Evolutionary conservation across 192 early-diverging fungal genomes (phyloP), one percentile per base, ranked within the genome.

Genomic region (Kickxella alabastrina): DNA sequence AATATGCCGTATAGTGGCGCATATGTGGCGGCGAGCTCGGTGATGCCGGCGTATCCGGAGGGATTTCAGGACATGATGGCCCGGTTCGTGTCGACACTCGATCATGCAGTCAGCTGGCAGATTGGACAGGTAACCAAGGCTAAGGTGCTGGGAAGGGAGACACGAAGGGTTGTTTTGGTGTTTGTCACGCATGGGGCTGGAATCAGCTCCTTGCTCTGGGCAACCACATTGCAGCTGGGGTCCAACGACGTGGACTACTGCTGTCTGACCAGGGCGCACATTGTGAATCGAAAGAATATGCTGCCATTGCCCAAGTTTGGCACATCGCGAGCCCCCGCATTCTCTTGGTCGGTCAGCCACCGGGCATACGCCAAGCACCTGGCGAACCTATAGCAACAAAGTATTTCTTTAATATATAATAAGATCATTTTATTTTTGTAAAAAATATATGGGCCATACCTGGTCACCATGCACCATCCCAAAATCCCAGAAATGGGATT

Each of bases 171-270:
- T 22, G 71, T 74, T 1, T 39, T 67, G 22, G 43, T 75, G 12
- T 38, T 75, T 43, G 71, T 75, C 32, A 75, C 71, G 32, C 71
- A 75, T 55, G 71, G 71, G 2, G 71, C 71, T 0, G 71, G 71
- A 10, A 34, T 75, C 10, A 43, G 54, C 28, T 56, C 64, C 15
- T 29, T 75, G 18, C 56, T 66, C 21, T 75, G 71, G 71, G 71
- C 71, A 2, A 75, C 71, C 0, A 67, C 71, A 6, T 21, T 44
- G 42, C 39, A 44, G 44, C 54, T 52, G 4, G 56, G 52, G 3
- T 41, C 46, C 23, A 57, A 63, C 39, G 57, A 63, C 27, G 52
- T 63, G 28, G 48, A 50, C 19, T 75, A 75, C 36, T 75, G 71
- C 55, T 57, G 55, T 17, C 42, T 75, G 22, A 63, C 57, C 7